These are phyloP conservation scores for Anthoceros angustus DNA, from an alignment of 225 moss, liverwort and hornwort species.

Conservation along the genomic window DNA sequence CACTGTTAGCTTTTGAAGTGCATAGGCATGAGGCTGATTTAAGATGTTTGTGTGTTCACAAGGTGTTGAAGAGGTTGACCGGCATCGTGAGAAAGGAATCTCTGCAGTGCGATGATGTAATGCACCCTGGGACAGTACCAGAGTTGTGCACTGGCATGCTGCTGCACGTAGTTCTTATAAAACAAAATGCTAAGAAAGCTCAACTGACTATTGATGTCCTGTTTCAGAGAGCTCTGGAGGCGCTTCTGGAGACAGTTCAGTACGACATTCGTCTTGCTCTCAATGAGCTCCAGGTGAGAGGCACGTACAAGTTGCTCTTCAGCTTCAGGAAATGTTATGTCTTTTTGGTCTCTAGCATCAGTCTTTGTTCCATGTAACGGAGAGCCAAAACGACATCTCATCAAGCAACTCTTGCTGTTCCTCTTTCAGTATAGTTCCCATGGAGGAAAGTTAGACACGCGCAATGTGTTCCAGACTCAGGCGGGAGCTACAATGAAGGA, in stretches of 20 bases:
- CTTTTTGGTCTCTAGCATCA: too few relatives aligned
- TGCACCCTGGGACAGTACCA: too few relatives aligned
- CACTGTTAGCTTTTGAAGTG: too few relatives aligned
- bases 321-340: neutral
- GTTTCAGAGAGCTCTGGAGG: conserved; percentile 10
- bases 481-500: conserved; percentile 7
- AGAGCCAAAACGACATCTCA: too few relatives aligned
- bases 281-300: conserved; percentile 10
- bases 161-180: neutral
- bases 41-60: neutral
- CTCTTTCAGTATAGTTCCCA: conserved; percentile 7
- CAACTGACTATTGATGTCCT: neutral
- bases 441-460: neutral
- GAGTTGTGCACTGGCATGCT: neutral
- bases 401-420: neutral
- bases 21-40: too few relatives aligned
- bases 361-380: too few relatives aligned
- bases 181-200: neutral
- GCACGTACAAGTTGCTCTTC: neutral
- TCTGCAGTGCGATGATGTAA: conserved; percentile 9
- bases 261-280: conserved; percentile 9
- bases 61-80: conserved; percentile 7
- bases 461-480: neutral
- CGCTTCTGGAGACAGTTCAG: conserved; percentile 10
- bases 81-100: conserved; percentile 4